Conservation (phyloP, 768 basidiomycete genomes). For the Suillus brevipes region DNA sequence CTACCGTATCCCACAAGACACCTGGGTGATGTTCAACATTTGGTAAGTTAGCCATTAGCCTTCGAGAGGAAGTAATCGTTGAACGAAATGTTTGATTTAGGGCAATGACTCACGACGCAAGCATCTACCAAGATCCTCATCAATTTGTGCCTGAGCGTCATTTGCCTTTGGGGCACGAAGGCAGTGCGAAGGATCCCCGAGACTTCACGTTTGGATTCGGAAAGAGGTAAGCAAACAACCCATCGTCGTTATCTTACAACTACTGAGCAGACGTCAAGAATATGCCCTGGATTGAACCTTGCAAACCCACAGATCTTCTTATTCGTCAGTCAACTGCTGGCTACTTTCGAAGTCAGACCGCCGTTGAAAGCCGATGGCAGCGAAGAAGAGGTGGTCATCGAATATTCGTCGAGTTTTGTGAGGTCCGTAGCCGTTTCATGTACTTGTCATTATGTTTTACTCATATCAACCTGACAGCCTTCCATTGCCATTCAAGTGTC, state of each 20-base stretch:
- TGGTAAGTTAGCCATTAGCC: neutral
- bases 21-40: neutral
- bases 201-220: neutral
- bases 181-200: neutral
- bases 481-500: neutral
- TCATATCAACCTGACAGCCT: neutral
- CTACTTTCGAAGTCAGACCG: neutral
- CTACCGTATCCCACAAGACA: neutral
- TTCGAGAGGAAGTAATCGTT: neutral
- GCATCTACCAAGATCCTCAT: neutral
- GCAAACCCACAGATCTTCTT: neutral
- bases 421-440: neutral
- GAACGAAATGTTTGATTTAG: neutral
- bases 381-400: neutral
- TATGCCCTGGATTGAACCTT: neutral
- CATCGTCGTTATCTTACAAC: neutral
- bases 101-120: neutral
- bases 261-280: neutral
- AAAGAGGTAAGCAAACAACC: neutral
- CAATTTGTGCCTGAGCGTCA: neutral
- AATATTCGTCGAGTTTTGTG: neutral
- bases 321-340: neutral
- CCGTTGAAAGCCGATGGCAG: neutral
- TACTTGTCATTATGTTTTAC: neutral
- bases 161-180: neutral